A percentile compares a stretch with the other conserved stretches of the same genome.
phyloP scores from a whole-genome alignment of 768 basidiomycete genomes.

The Gautieria morchelliformis region DNA sequence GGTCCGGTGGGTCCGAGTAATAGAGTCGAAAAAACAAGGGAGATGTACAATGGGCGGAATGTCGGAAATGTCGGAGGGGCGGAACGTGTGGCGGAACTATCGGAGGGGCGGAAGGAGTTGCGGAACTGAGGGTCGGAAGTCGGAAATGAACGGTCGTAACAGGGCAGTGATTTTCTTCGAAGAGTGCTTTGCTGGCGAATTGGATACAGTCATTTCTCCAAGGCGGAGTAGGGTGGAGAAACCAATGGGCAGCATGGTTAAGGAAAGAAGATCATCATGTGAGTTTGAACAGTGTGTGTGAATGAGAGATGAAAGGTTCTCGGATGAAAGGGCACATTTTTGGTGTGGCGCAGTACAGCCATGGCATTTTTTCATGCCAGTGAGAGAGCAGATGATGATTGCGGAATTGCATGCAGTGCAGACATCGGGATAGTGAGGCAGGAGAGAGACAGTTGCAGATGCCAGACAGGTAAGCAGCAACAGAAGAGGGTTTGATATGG shows the following conservation, averaged over 20 bases:
- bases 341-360: conserved; percentile 11
- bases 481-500: no score
- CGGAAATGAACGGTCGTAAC: no score
- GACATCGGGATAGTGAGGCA: conserved; percentile 12
- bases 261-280: conserved; percentile 21
- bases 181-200: conserved; percentile 15
- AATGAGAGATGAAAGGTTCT: conserved; percentile 11
- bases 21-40: no score
- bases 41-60: no score
- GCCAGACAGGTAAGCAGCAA: no score
- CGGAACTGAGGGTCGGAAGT: no score
- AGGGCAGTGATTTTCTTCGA: no score
- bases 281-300: conserved; percentile 18
- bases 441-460: no score
- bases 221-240: conserved; percentile 16
- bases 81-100: no score
- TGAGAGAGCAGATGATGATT: conserved; percentile 10
- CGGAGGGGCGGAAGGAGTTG: no score
- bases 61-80: no score
- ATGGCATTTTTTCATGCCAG: conserved; percentile 20
- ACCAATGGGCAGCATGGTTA: conserved; percentile 16
- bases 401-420: conserved; percentile 9
- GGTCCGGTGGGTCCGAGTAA: no score
- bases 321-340: conserved; percentile 22
- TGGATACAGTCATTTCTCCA: conserved; percentile 20